Evolutionary conservation across 192 early-diverging fungal species (phyloP).

Genomic region (Backusella tuberculispora): DNA sequence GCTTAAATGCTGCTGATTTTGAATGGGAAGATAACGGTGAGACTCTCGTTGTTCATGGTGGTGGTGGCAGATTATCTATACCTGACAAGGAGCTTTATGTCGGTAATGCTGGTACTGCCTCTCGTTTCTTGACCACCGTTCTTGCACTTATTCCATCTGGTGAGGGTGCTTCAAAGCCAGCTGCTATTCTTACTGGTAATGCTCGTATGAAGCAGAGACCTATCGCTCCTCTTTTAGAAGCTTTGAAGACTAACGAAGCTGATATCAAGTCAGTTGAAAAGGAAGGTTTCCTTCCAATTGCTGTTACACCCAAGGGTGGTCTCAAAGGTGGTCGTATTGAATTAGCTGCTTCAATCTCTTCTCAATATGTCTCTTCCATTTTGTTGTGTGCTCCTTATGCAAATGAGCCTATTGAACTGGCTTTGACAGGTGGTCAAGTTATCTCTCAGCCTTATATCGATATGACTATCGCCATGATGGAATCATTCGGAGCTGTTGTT

Average conservation of each 20-base stretch:
- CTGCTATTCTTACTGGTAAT: slow-evolving; percentile 88
- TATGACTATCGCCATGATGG: slow-evolving; percentile 99
- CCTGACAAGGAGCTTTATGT: slow-evolving; percentile 85
- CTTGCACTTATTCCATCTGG: slow-evolving; percentile 70
- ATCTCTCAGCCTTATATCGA: slow-evolving; percentile 99
- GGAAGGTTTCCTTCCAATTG: slow-evolving; percentile 86
- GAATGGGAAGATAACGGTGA: slow-evolving; percentile 94
- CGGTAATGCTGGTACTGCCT: slow-evolving; percentile 97
- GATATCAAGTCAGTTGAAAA: slow-evolving; percentile 76
- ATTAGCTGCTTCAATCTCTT: slow-evolving; percentile 91
- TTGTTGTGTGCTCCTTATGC: slow-evolving; percentile 96
- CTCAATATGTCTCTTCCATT: slow-evolving; percentile 98
- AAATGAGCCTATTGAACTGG: slow-evolving; percentile 72
- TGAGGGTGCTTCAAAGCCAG: slow-evolving; percentile 27
- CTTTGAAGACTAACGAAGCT: slow-evolving; percentile 83
- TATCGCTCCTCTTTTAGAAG: slow-evolving; percentile 85
- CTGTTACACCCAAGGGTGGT: slow-evolving; percentile 73
- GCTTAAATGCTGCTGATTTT: slow-evolving; percentile 84
- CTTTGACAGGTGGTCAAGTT: slow-evolving; percentile 89
- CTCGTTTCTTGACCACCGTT: slow-evolving; percentile 92
- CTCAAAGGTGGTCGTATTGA: slow-evolving; percentile 87
- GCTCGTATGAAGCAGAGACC: slow-evolving; percentile 98
- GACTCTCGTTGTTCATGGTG: slow-evolving; percentile 83
- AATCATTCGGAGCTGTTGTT: slow-evolving; percentile 85
- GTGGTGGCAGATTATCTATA: slow-evolving; percentile 73